These are phyloP conservation scores for Fusarium sp. DNA, from an alignment of 2,329 filamentous ascomycete genomes.

Conservation along the genomic window DNA sequence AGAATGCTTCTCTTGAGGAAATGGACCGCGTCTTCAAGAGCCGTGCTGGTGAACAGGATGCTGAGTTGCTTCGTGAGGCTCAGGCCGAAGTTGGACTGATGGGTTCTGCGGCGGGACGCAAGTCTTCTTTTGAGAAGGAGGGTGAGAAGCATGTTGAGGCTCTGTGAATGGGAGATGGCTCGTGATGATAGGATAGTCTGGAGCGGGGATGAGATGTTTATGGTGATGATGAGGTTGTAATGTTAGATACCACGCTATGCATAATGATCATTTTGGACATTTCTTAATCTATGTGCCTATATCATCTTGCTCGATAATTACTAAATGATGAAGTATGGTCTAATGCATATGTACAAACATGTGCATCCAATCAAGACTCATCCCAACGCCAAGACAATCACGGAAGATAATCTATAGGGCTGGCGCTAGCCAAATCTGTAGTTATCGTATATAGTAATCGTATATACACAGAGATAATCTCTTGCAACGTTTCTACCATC, in stretches of 20 bases:
- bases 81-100: slow-evolving; percentile 35
- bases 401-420: background rate
- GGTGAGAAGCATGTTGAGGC: slow-evolving; percentile 19
- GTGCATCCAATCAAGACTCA: background rate
- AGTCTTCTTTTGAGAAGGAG: slow-evolving; percentile 7
- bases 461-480: background rate
- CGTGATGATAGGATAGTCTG: background rate
- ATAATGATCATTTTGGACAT: background rate
- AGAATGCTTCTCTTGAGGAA: slow-evolving; percentile 63
- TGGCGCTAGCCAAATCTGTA: background rate
- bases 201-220: background rate
- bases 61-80: slow-evolving; percentile 34
- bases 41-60: slow-evolving; percentile 45
- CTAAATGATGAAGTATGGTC: background rate
- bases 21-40: slow-evolving; percentile 63
- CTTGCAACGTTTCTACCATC: background rate
- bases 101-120: background rate
- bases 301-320: fast-evolving
- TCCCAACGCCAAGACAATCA: background rate
- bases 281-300: no score
- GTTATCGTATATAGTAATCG: no score
- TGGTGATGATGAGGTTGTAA: background rate
- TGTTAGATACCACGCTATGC: background rate
- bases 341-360: background rate
- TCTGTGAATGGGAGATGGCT: background rate